A percentile compares a stretch with the other conserved stretches of the same genome.
Conservation (phyloP, 2,329 filamentous ascomycete genomes). For the Pseudogymnoascus sp. region DNA sequence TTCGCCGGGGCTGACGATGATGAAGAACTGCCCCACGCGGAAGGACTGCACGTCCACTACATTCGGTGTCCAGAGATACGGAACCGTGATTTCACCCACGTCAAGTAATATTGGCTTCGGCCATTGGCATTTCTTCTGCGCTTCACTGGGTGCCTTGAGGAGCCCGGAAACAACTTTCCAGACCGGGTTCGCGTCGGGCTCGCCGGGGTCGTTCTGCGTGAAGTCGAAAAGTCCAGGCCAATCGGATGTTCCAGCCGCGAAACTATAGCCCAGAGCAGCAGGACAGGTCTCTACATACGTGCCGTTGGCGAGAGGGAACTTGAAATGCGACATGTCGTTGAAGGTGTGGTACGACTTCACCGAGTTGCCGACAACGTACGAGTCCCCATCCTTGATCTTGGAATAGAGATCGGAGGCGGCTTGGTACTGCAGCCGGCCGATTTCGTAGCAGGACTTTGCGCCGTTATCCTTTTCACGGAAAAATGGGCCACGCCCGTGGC, state of each 20-base stretch:
- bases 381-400: conserved; percentile 24
- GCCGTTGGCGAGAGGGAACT: conserved; percentile 66
- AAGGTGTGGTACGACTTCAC: conserved; percentile 82
- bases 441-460: conserved; percentile 65
- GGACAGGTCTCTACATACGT: conserved; percentile 66
- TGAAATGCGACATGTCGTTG: conserved; percentile 68
- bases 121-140: conserved; percentile 67
- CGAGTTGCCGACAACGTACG: conserved; percentile 48
- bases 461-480: conserved; percentile 62
- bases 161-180: conserved; percentile 70
- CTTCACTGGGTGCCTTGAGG: conserved; percentile 58
- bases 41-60: conserved; percentile 82
- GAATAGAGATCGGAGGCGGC: conserved; percentile 54
- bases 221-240: conserved; percentile 90
- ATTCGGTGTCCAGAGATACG: conserved; percentile 85
- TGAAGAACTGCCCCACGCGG: conserved; percentile 73
- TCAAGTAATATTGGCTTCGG: conserved; percentile 82
- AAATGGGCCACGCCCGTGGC: conserved; percentile 64
- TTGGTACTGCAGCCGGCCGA: conserved; percentile 61
- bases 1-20: conserved; percentile 79
- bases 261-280: conserved; percentile 82
- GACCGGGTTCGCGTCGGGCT: conserved; percentile 56
- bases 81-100: conserved; percentile 67
- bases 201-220: conserved; percentile 70
- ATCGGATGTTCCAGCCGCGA: conserved; percentile 86